phyloP scores from a whole-genome alignment of 2,329 filamentous ascomycete species.

The Clonostachys solani region DNA sequence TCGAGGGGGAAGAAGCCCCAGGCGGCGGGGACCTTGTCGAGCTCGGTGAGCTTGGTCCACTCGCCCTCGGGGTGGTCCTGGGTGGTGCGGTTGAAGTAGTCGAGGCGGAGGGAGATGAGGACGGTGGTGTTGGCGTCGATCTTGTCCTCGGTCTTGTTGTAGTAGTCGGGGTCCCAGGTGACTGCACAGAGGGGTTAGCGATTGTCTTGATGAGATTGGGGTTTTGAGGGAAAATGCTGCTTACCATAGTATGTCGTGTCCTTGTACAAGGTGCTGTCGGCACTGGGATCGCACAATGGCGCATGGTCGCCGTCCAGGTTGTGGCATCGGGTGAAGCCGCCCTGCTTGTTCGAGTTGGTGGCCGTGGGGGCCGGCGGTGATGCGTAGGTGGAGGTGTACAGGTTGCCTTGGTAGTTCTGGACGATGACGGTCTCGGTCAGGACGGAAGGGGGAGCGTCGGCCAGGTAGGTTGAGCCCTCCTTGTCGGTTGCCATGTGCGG shows the following conservation, averaged over 20 bases:
- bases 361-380: slow-evolving; percentile 36
- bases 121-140: slow-evolving; percentile 16
- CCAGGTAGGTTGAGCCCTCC: slow-evolving; percentile 32
- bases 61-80: slow-evolving; percentile 23
- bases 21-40: slow-evolving; percentile 23
- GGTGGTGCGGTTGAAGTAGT: slow-evolving; percentile 30
- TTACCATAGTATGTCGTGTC: slow-evolving; percentile 47
- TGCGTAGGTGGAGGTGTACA: slow-evolving; percentile 34
- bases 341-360: slow-evolving; percentile 31
- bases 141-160: slow-evolving; percentile 30
- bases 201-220: too few species aligned
- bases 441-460: slow-evolving; percentile 37
- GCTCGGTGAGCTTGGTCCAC: slow-evolving; percentile 27
- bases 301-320: slow-evolving; percentile 40
- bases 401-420: slow-evolving; percentile 23
- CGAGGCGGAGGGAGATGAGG: slow-evolving; percentile 29
- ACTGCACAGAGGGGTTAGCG: slow-evolving; percentile 27
- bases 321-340: slow-evolving; percentile 44
- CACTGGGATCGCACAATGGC: slow-evolving; percentile 47
- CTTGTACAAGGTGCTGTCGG: slow-evolving; percentile 35
- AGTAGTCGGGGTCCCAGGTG: slow-evolving; percentile 52
- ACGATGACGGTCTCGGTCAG: slow-evolving; percentile 39
- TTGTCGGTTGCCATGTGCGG: slow-evolving; percentile 38
- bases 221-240: slow-evolving; percentile 5
- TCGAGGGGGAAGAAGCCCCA: slow-evolving; percentile 45